phyloP scores from a whole-genome alignment of 495 filamentous ascomycete species.

The Delitschia confertaspora region DNA sequence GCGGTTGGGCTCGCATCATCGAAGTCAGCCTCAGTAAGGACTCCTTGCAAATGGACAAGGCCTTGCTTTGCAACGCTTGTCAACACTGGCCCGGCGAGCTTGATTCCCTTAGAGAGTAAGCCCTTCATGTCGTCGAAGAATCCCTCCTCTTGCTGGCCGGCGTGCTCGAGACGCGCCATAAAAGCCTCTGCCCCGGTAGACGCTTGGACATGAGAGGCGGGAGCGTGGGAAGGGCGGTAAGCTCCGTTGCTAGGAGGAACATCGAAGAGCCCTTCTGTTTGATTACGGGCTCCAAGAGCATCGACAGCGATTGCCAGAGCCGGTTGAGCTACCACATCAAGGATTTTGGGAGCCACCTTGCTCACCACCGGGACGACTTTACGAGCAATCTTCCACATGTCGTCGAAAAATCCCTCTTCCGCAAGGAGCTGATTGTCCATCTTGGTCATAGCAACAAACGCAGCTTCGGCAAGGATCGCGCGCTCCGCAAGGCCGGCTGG shows the following conservation, averaged over 20 bases:
- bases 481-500: constrained; percentile 29
- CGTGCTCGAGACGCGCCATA: constrained; percentile 12
- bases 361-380: constrained; percentile 17
- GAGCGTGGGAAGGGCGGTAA: not conserved
- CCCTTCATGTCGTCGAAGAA: constrained; percentile 2
- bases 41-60: constrained; percentile 13
- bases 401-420: constrained; percentile 25
- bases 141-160: constrained; percentile 14
- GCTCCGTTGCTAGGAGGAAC: not conserved
- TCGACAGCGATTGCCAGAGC: constrained; percentile 24
- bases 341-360: constrained; percentile 22
- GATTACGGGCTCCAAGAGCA: constrained; percentile 14
- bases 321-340: constrained; percentile 25
- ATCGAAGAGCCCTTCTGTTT: constrained; percentile 10
- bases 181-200: constrained; percentile 14
- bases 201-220: constrained; percentile 8
- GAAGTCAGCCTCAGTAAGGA: constrained; percentile 2
- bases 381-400: constrained; percentile 16
- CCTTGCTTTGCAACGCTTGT: constrained; percentile 18
- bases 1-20: not conserved
- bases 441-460: constrained; percentile 20
- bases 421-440: constrained; percentile 10
- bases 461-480: constrained; percentile 35
- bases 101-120: constrained; percentile 3
- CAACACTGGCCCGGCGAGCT: constrained; percentile 5